Base-by-base conservation (phyloP, 805 yeast species). In the Pichia manshurica region DNA sequence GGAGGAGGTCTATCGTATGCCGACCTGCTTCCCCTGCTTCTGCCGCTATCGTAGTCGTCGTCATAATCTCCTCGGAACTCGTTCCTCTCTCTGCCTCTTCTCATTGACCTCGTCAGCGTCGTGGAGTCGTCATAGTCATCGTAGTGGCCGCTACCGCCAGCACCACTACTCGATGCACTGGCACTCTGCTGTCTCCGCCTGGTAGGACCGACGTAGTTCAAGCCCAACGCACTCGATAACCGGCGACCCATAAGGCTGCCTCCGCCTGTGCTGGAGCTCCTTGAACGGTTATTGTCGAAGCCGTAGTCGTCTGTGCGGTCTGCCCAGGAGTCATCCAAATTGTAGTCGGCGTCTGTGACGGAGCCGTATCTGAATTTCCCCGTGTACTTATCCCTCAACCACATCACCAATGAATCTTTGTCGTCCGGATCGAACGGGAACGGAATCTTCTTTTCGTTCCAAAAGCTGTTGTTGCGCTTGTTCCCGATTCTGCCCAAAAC, bases 341-440 rank as follows among this genome's bases (percentile, higher is more conserved):
- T 67, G 49, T 69, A 69, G 37, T 73, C 78, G 1, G 53, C 54
- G 13, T 57, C 55, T 12, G 62, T 64, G 41, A 69, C 61, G 7
- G 59, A 54, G 38, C 71, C 76, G 42, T 68, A 67, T 46, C 80
- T 63, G 57, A 74, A 87, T 49, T 69, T 73, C 1, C 89, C 88
- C n/a, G 65, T 56, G 62, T 87, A 87, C 60, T 87, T 87, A 41
- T 82, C 80, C 53, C 83, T 71, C 39, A 87, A 65, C 65, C 68
- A 87, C 49, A 72, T 68, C 47, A 77, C 83, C 25, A 84, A 77
- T 1, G 68, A 70, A 29, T 63, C 72, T 50, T 66, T 84, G 57
- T 80, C 89, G 55, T 84, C 91, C 20, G 79, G 88, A 58, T 84
- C 90, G 50, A 64, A 81, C 8, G 93, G 93, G 57, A 84, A 84